A percentile compares a stretch with the other conserved stretches of the same genome.
These are phyloP conservation scores for Umbilicus rupestris DNA, from an alignment of 164 flowering plant genomes.

Conservation along the genomic window DNA sequence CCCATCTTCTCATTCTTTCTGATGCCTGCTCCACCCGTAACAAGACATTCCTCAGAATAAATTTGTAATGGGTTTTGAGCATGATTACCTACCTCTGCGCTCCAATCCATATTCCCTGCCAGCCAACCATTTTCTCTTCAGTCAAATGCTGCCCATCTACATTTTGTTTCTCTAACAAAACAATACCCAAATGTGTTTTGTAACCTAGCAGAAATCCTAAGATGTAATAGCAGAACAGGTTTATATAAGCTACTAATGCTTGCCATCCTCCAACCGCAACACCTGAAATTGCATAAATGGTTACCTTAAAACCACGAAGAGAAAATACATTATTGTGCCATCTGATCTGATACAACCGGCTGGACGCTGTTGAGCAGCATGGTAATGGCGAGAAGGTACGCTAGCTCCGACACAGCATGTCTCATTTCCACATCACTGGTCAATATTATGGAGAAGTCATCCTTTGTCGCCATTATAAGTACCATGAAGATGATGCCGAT, in stretches of 20 bases:
- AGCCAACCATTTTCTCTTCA: no score
- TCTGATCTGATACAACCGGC: conserved; percentile 9
- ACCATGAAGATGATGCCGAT: conserved; percentile 56
- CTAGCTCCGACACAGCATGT: conserved; percentile 54
- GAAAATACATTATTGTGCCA: neutral
- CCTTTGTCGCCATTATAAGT: conserved; percentile 34
- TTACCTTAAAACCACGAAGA: neutral
- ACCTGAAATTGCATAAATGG: neutral
- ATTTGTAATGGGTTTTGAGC: no score
- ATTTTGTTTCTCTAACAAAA: no score
- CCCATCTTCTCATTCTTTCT: conserved; percentile 11
- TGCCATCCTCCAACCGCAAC: conserved; percentile 17
- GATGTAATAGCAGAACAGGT: conserved; percentile 9
- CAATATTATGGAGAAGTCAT: conserved; percentile 59
- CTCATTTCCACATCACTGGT: conserved; percentile 58
- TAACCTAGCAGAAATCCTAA: conserved; percentile 14
- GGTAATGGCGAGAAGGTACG: conserved; percentile 69
- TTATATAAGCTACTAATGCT: conserved; percentile 13
- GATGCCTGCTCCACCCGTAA: conserved; percentile 6
- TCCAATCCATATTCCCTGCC: conserved; percentile 16
- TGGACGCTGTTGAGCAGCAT: conserved; percentile 14
- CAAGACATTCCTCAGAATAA: neutral
- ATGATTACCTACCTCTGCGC: conserved; percentile 10
- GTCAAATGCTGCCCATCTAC: no score
- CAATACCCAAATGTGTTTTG: conserved; percentile 9